Evolutionary conservation across 2,329 filamentous ascomycete genomes (phyloP).

Genomic region (Ascochyta fabae): DNA sequence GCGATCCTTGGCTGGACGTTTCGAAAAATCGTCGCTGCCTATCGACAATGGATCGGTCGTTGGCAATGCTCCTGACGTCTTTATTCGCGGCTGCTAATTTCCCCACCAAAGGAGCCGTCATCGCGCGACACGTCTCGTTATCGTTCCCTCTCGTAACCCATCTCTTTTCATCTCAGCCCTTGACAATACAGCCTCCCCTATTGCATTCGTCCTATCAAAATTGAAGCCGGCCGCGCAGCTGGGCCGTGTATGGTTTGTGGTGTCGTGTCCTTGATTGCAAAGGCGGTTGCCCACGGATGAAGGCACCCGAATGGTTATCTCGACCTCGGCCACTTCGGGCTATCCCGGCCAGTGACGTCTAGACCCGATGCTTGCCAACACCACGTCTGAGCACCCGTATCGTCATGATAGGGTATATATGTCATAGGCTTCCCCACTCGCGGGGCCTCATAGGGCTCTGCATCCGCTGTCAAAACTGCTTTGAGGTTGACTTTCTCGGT

Average conservation of each 20-base stretch:
- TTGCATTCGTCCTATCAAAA: conserved; percentile 1
- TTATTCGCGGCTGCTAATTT: not conserved
- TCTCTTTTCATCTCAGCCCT: conserved; percentile 1
- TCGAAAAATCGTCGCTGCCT: not conserved
- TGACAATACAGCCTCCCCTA: conserved; percentile 1
- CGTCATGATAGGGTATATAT: conserved; percentile 22
- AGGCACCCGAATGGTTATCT: conserved; percentile 15
- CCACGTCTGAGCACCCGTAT: conserved; percentile 12
- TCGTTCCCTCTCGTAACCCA: not conserved
- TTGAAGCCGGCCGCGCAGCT: conserved; percentile 16
- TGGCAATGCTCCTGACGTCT: conserved; percentile 2
- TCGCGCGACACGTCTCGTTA: conserved; percentile 5
- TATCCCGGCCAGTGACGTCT: conserved; percentile 20
- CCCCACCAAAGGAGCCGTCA: conserved; percentile 1
- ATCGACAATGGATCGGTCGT: not conserved
- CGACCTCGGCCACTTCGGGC: conserved; percentile 19
- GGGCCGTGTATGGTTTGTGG: conserved; percentile 5
- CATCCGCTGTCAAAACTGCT: conserved; percentile 13
- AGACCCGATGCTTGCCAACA: conserved; percentile 17
- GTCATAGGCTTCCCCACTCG: conserved; percentile 16
- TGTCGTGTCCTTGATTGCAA: conserved; percentile 1
- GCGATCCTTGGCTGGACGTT: not conserved
- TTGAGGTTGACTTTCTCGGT: conserved; percentile 4
- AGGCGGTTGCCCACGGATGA: conserved; percentile 14
- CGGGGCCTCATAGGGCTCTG: conserved; percentile 5